phyloP scores from a whole-genome alignment of 1,284 basidiomycete genomes.

The Malassezia dermatis region DNA sequence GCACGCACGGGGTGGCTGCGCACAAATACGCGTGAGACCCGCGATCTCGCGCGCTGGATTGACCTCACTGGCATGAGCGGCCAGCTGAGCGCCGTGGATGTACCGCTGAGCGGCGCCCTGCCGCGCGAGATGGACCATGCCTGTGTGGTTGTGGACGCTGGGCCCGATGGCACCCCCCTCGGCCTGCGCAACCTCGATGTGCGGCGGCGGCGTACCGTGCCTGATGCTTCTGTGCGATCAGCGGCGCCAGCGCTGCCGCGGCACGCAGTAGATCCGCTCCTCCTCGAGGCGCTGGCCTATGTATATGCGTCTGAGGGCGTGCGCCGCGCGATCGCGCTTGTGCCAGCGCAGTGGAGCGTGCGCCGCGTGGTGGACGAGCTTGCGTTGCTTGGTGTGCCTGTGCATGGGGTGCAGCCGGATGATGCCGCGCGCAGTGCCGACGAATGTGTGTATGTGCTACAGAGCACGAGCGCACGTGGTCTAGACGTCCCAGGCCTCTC shows the following conservation, averaged over 20 bases:
- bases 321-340: conserved; percentile 28
- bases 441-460: conserved; percentile 31
- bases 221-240: not conserved
- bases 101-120: conserved; percentile 18
- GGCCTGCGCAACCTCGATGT: conserved; percentile 1
- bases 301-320: conserved; percentile 33
- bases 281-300: conserved; percentile 37
- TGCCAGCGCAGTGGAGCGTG: conserved; percentile 39
- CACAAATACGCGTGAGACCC: conserved; percentile 26
- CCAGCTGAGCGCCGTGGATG: conserved; percentile 18
- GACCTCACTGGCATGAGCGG: conserved; percentile 39
- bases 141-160: conserved; percentile 39
- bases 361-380: conserved; percentile 23
- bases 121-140: conserved; percentile 34
- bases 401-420: conserved; percentile 8
- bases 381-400: conserved; percentile 33
- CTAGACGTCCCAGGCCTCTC: conserved; percentile 38
- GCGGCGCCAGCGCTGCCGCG: conserved; percentile 17
- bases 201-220: not conserved
- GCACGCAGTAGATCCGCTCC: conserved; percentile 31
- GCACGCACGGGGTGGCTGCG: conserved; percentile 45
- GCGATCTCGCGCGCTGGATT: conserved; percentile 34
- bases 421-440: not conserved
- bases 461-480: conserved; percentile 34
- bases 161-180: not conserved